Evolutionary conservation across 2,329 filamentous ascomycete species (phyloP).

Genomic region (Pestalotiopsis sp.): DNA sequence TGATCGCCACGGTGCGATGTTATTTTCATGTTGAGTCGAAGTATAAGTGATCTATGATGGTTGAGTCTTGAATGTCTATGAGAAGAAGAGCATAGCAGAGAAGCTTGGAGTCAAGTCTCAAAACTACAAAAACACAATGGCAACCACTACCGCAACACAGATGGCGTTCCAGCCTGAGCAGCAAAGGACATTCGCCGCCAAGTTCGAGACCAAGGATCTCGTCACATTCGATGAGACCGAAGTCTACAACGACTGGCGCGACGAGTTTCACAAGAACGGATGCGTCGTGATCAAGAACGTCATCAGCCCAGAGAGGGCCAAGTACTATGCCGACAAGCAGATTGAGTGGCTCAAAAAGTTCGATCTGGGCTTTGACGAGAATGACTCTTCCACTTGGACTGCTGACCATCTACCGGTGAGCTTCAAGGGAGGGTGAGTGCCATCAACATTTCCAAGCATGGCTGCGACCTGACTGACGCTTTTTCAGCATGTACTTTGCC

Average conservation of each 20-base stretch:
- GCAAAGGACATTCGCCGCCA: not conserved
- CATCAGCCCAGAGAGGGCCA: slow-evolving; percentile 37
- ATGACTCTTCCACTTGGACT: slow-evolving; percentile 42
- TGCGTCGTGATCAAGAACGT: slow-evolving; percentile 42
- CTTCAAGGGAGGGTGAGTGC: slow-evolving; percentile 37
- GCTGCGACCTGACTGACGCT: not conserved
- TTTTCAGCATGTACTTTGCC: slow-evolving; percentile 42
- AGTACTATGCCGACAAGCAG: slow-evolving; percentile 41
- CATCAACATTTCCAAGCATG: not conserved
- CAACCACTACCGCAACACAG: slow-evolving; percentile 15
- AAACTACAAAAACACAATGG: not conserved
- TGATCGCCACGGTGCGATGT: not conserved
- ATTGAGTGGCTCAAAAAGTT: slow-evolving; percentile 46
- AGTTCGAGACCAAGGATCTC: slow-evolving; percentile 27
- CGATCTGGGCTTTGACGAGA: slow-evolving; percentile 39
- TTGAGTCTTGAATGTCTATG: not conserved
- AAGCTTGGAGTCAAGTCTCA: not conserved
- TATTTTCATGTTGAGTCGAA: not conserved
- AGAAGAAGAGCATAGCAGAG: not conserved
- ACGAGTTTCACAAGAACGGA: slow-evolving; percentile 44
- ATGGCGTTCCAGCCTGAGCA: not conserved
- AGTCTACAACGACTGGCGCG: slow-evolving; percentile 43
- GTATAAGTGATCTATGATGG: not conserved
- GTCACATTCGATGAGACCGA: slow-evolving; percentile 24
- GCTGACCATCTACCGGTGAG: slow-evolving; percentile 43